Evolutionary conservation across 108 stramenopile species (phyloP), one percentile per base, ranked within the genome.

Genomic region (Cyclostephanos tholiformis): DNA sequence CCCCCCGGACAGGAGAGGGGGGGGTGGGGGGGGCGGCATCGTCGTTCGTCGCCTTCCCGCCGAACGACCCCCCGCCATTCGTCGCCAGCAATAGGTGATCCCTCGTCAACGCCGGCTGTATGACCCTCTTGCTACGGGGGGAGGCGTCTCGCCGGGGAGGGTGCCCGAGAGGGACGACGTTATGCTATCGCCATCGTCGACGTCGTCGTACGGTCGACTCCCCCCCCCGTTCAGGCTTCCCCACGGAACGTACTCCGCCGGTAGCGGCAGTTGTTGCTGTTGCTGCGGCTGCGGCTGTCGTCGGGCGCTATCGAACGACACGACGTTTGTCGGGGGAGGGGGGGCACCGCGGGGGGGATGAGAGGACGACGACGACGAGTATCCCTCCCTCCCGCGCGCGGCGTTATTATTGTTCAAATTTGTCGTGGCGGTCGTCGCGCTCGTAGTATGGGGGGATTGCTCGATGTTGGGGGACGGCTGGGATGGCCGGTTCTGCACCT

Each of bases 151-250:
- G 11, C 46, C 48, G 16, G 65, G 38, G 19, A 65, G 35, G 6
- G 62, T 63, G 12, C 72, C 72, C 6, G 60, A 43, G 0, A 63
- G 23, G 2, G 63, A 53, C 38, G 48, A 36, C 10, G 72, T 64
- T 6, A 44, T 56, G 36, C 63, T 65, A 25, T 50, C 17, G 4
- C 64, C 72, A 41, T 73, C 72, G 27, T 73, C 72, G 57, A 49
- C 57, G 6, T 59, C 69, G 26, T 48, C 69, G 10, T 59, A 14
- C 1, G n/a, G 67, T 20, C 39, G 27, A 43, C 49, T 22, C 0
- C 23, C 16, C n/a, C 38, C 61, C 57, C 57, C 29, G 57, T 3
- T 1, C 55, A 8, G 26, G 4, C 4, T 32, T 10, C 55, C 30
- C 26, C 60, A 41, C 41, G 41, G 41, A 12, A 41, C 41, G 41